phyloP scores from a whole-genome alignment of 23 red algal species.

The Gracilaria gracilis region DNA sequence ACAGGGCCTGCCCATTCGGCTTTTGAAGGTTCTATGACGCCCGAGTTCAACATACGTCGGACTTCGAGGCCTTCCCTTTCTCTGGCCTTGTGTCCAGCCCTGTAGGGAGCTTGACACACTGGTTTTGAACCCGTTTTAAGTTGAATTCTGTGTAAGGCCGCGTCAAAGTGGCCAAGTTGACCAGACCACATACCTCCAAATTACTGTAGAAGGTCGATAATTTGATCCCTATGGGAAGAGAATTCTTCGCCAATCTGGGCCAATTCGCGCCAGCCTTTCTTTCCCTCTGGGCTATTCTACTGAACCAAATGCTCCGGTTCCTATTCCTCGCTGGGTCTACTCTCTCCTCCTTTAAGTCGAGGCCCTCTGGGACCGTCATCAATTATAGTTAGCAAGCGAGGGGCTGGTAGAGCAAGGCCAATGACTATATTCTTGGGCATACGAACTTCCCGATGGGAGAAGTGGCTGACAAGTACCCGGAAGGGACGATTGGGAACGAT shows the following conservation, averaged over 20 bases:
- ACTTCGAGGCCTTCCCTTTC: not conserved
- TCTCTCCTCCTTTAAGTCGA: not conserved
- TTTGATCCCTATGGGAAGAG: not conserved
- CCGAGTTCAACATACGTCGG: not conserved
- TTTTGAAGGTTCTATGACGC: slow-evolving; percentile 20
- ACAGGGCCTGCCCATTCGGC: slow-evolving; percentile 22
- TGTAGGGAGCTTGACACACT: not conserved
- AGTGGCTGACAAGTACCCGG: not conserved
- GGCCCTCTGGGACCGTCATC: not conserved
- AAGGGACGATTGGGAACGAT: slow-evolving; percentile 15
- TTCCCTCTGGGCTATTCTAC: not conserved
- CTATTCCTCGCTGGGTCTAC: not conserved
- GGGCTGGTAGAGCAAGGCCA: not conserved
- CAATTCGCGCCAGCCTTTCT: not conserved
- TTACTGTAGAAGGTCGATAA: not conserved
- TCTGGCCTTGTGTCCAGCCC: not conserved
- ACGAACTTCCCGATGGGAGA: not conserved
- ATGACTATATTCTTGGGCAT: slow-evolving; percentile 5
- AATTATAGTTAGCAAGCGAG: not conserved
- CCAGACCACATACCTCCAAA: slow-evolving; percentile 19
- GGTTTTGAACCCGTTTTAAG: not conserved
- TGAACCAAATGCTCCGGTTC: not conserved
- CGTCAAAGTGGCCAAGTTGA: not conserved
- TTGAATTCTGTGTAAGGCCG: not conserved
- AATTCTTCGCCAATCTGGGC: not conserved